A percentile compares a stretch with the other conserved stretches of the same genome.
Evolutionary conservation across 2,329 filamentous ascomycete genomes (phyloP).

Genomic region (Dactylellina cionopaga): DNA sequence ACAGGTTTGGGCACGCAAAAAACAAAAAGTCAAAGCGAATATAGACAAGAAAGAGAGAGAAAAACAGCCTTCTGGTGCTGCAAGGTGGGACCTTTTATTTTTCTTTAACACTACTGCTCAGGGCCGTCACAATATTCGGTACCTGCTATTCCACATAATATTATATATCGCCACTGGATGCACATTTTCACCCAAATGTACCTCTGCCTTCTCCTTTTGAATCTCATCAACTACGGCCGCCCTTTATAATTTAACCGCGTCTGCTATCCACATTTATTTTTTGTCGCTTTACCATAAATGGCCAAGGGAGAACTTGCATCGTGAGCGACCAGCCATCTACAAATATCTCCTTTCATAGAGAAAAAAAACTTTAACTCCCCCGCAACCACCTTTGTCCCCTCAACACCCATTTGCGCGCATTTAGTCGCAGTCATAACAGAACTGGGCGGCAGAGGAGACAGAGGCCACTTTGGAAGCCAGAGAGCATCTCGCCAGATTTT

Average conservation of each 20-base stretch:
- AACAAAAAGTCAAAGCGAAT: background rate
- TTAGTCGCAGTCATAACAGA: no score
- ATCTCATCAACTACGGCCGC: no score
- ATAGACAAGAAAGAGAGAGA: background rate
- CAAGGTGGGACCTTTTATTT: conserved; percentile 22
- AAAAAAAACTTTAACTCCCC: no score
- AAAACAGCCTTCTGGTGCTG: background rate
- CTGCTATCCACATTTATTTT: no score
- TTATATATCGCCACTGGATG: no score
- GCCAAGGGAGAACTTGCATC: no score
- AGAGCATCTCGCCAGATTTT: conserved; percentile 30
- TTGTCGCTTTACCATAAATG: no score
- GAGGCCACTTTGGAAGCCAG: conserved; percentile 35
- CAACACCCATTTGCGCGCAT: conserved; percentile 37
- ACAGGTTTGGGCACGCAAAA: conserved; percentile 15
- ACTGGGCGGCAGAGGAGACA: no score
- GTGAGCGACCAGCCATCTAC: no score
- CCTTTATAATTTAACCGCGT: no score
- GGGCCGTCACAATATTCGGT: background rate
- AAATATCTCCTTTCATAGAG: no score
- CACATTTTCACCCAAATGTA: background rate
- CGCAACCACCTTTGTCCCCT: conserved; percentile 16
- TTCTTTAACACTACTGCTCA: background rate
- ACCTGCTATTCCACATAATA: no score
- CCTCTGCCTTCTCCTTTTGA: background rate